A percentile compares a stretch with the other conserved stretches of the same genome.
Evolutionary conservation across 2,329 filamentous ascomycete genomes (phyloP).

Genomic region (Scorias spongiosa): DNA sequence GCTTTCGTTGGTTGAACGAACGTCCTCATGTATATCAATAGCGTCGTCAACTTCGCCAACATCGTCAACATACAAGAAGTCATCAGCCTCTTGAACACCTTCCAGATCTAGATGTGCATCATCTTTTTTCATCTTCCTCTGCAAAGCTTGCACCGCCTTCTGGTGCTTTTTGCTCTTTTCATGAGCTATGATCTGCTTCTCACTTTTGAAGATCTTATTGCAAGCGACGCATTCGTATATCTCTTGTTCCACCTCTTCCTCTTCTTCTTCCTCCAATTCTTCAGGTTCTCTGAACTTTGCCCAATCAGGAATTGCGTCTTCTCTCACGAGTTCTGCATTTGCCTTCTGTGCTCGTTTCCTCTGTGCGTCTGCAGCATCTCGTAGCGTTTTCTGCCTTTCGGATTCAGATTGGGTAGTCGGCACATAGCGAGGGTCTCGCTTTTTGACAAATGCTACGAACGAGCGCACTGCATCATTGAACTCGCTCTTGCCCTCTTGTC

Average conservation of each 20-base stretch:
- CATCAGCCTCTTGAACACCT: slow-evolving; percentile 21
- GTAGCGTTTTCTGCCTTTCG: slow-evolving; percentile 62
- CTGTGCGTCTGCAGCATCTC: slow-evolving; percentile 68
- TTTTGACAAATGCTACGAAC: slow-evolving; percentile 75
- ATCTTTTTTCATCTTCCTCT: slow-evolving; percentile 70
- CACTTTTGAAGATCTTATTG: slow-evolving; percentile 63
- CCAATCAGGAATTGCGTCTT: slow-evolving; percentile 57
- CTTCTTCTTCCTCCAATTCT: slow-evolving; percentile 35
- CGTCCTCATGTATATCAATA: not conserved
- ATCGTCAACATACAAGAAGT: slow-evolving; percentile 1
- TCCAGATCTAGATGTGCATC: slow-evolving; percentile 43
- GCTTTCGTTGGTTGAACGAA: not conserved
- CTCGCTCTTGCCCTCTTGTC: slow-evolving; percentile 69
- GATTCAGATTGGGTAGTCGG: slow-evolving; percentile 62
- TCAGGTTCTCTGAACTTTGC: slow-evolving; percentile 44
- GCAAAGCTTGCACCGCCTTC: slow-evolving; percentile 69
- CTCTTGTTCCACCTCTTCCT: slow-evolving; percentile 34
- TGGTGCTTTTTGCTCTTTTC: slow-evolving; percentile 94
- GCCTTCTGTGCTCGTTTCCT: slow-evolving; percentile 69
- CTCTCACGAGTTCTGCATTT: slow-evolving; percentile 58
- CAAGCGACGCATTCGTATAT: slow-evolving; percentile 49
- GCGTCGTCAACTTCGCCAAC: not conserved
- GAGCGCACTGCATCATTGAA: slow-evolving; percentile 88
- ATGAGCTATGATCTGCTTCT: slow-evolving; percentile 80
- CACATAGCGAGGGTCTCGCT: slow-evolving; percentile 75